Conservation (phyloP, 148 eudicot genomes). For the Vaccinium darrowii region DNA sequence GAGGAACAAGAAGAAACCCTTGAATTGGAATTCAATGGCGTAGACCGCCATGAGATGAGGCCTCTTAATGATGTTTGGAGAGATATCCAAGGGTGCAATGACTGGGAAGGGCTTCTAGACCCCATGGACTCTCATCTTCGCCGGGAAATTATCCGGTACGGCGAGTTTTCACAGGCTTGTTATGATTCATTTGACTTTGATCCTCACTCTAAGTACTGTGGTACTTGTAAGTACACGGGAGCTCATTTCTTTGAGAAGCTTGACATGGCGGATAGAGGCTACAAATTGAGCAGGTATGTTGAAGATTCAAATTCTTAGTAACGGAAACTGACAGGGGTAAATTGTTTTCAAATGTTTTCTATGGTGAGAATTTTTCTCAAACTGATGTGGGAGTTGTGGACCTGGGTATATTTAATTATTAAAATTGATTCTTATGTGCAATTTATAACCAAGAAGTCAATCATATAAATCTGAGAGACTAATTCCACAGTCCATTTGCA, state of each 20-base stretch:
- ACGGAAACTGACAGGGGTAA: too few species aligned
- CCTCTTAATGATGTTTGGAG: slow-evolving; percentile 54
- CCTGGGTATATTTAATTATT: too few species aligned
- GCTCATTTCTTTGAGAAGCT: slow-evolving; percentile 56
- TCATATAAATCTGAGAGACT: background rate
- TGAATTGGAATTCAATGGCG: background rate
- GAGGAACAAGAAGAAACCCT: slow-evolving; percentile 4
- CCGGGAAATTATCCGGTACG: slow-evolving; percentile 63
- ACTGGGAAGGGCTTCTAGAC: slow-evolving; percentile 71
- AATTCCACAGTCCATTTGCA: background rate
- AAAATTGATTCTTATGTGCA: too few species aligned
- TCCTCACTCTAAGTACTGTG: slow-evolving; percentile 85
- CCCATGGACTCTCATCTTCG: slow-evolving; percentile 75
- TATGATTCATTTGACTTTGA: slow-evolving; percentile 88
- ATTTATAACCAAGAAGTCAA: too few species aligned
- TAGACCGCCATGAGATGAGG: slow-evolving; percentile 11
- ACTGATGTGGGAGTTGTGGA: too few species aligned
- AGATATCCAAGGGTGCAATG: slow-evolving; percentile 57
- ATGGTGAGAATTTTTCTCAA: too few species aligned
- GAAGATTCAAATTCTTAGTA: background rate
- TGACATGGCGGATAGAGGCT: slow-evolving; percentile 60
- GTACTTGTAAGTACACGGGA: slow-evolving; percentile 65
- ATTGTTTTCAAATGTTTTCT: too few species aligned
- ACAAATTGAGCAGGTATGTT: slow-evolving; percentile 35
- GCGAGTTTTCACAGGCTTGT: slow-evolving; percentile 82